Conservation (phyloP, 1,139 yeast genomes). For the Geotrichum europaeum region DNA sequence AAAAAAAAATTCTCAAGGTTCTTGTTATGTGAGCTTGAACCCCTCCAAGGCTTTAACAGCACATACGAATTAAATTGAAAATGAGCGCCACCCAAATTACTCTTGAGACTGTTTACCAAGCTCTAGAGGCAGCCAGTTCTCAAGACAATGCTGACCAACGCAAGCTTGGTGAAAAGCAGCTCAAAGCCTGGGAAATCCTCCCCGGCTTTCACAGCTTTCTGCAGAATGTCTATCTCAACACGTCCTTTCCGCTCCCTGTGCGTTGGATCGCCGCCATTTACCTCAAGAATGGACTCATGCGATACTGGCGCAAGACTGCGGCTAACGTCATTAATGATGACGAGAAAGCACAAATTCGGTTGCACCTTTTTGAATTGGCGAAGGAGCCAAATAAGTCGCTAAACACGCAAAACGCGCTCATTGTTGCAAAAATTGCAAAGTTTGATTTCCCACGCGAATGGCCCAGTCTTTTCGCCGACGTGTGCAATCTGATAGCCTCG, state of each 20-base stretch:
- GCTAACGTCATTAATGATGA: conserved; percentile 52
- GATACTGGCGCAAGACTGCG: conserved; percentile 72
- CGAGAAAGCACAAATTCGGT: conserved; percentile 61
- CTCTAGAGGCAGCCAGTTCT: conserved; percentile 48
- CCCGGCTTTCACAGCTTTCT: conserved; percentile 56
- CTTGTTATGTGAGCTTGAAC: not conserved
- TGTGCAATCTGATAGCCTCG: conserved; percentile 46
- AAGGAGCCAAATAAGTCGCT: conserved; percentile 69
- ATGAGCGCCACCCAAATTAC: not conserved
- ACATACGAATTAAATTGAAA: not conserved
- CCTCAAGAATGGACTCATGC: conserved; percentile 80
- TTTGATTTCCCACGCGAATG: conserved; percentile 84
- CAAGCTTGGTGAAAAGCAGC: conserved; percentile 59
- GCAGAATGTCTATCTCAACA: conserved; percentile 59
- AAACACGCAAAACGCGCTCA: conserved; percentile 76
- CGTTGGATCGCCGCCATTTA: conserved; percentile 87
- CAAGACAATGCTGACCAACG: conserved; percentile 45
- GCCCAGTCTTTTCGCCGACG: conserved; percentile 69
- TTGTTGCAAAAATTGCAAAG: conserved; percentile 69
- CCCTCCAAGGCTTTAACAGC: not conserved
- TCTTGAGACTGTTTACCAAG: conserved; percentile 18
- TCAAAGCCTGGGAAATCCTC: conserved; percentile 59
- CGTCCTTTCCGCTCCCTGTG: conserved; percentile 52
- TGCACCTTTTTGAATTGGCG: conserved; percentile 51
- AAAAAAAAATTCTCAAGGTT: not conserved